phyloP scores from a whole-genome alignment of 345 rosid genomes.

The Rhodamnia rubescens region DNA sequence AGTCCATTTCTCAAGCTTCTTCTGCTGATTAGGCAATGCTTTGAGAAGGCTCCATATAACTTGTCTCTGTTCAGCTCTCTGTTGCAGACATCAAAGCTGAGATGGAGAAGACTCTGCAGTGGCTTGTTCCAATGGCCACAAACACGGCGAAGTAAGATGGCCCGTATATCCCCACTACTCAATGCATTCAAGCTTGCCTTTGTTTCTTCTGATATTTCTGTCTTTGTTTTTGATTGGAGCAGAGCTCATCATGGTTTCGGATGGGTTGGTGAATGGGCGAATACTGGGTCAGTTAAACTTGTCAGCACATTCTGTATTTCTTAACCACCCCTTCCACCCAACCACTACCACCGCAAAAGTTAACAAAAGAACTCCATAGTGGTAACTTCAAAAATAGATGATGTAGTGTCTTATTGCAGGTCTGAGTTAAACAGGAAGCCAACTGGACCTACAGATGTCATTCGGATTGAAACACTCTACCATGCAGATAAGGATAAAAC shows the following conservation, averaged over 20 bases:
- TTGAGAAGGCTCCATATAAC: background rate
- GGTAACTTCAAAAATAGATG: background rate
- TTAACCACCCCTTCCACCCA: background rate
- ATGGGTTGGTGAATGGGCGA: conserved; percentile 99
- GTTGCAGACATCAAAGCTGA: conserved; percentile 76
- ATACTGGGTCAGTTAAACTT: conserved; percentile 58
- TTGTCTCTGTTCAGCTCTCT: conserved; percentile 45
- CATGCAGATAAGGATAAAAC: conserved; percentile 78
- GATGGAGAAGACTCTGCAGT: conserved; percentile 96
- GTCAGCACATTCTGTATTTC: conserved; percentile 1
- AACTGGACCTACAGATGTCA: conserved; percentile 31
- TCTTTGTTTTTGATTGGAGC: conserved; percentile 3
- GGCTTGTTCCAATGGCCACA: conserved; percentile 93
- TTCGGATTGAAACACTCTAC: conserved; percentile 73
- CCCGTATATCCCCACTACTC: background rate
- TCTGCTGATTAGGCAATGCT: background rate
- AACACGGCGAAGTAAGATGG: conserved; percentile 79
- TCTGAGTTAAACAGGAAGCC: conserved; percentile 44
- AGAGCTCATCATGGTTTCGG: conserved; percentile 99
- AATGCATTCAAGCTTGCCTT: background rate
- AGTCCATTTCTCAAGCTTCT: background rate
- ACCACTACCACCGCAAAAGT: background rate
- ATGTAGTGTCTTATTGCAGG: conserved; percentile 20
- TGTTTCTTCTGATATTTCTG: background rate
- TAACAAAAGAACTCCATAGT: background rate